These are phyloP conservation scores for Cystobasidium ongulense DNA, from an alignment of 768 basidiomycete species.

Conservation along the genomic window DNA sequence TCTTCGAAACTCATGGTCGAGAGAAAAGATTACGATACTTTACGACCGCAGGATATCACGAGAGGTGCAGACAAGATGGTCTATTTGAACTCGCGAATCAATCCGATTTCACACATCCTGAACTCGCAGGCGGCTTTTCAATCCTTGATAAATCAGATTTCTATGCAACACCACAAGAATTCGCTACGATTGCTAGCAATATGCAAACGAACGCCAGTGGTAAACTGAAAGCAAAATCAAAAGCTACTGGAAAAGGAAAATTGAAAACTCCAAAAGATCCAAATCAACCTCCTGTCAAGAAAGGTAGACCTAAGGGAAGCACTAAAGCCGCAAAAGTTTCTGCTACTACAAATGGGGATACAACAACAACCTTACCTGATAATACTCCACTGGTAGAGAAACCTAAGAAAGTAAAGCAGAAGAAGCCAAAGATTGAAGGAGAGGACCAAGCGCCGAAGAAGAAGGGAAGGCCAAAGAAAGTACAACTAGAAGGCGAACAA, in stretches of 20 bases:
- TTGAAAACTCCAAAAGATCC: not conserved
- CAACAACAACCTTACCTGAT: not conserved
- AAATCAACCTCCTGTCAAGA: not conserved
- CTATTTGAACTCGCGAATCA: not conserved
- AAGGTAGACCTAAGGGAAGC: not conserved
- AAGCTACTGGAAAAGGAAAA: not conserved
- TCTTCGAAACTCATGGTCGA: constrained; percentile 74
- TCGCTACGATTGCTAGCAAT: not conserved
- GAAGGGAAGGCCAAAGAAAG: constrained; percentile 29
- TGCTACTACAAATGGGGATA: not conserved
- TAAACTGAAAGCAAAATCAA: not conserved
- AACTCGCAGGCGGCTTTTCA: not conserved
- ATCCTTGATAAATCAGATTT: not conserved
- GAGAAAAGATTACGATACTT: constrained; percentile 81
- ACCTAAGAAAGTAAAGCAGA: not conserved
- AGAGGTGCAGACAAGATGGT: constrained; percentile 58
- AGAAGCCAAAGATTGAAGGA: constrained; percentile 1
- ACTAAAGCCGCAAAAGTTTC: not conserved
- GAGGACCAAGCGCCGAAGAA: constrained; percentile 12
- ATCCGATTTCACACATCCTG: not conserved
- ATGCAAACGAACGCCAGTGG: not conserved
- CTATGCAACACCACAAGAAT: constrained; percentile 21
- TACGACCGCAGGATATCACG: constrained; percentile 61
- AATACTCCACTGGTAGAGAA: not conserved
- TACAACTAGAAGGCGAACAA: not conserved